phyloP scores from a whole-genome alignment of 768 basidiomycete species.

The Filobasidium floriforme region DNA sequence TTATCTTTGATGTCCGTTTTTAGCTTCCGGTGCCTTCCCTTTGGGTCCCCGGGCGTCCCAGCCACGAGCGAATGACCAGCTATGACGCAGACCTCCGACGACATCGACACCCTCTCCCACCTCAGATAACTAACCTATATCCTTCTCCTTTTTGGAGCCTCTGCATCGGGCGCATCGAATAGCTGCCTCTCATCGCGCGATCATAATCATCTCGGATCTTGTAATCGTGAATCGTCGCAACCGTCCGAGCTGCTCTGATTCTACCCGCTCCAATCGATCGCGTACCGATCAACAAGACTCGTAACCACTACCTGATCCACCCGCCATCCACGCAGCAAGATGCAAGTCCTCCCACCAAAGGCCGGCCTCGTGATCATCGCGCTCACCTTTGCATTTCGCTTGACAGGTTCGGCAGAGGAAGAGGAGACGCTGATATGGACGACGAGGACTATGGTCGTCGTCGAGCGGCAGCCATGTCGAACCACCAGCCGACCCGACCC shows the following conservation, averaged over 20 bases:
- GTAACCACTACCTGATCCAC: neutral
- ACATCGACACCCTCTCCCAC: no score
- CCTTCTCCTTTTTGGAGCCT: no score
- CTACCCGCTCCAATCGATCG: neutral
- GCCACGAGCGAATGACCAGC: no score
- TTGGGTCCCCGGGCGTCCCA: neutral
- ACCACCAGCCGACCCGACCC: conserved; percentile 87
- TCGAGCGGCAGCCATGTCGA: conserved; percentile 30
- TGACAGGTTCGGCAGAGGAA: neutral
- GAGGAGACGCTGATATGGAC: conserved; percentile 20
- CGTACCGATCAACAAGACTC: neutral
- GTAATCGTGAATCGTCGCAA: no score
- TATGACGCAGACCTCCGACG: conserved; percentile 5
- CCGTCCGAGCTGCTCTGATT: no score
- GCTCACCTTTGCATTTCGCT: no score
- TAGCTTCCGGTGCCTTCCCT: neutral
- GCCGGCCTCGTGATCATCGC: no score
- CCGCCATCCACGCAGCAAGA: neutral
- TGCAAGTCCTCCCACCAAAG: neutral
- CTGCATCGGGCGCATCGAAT: no score
- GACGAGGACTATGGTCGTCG: conserved; percentile 50
- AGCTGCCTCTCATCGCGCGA: no score
- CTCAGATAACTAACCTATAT: no score
- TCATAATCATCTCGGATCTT: no score
- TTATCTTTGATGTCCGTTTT: no score